A percentile compares a stretch with the other conserved stretches of the same genome.
Conservation (phyloP, 2,329 filamentous ascomycete genomes). For the Metarhizium brunneum region DNA sequence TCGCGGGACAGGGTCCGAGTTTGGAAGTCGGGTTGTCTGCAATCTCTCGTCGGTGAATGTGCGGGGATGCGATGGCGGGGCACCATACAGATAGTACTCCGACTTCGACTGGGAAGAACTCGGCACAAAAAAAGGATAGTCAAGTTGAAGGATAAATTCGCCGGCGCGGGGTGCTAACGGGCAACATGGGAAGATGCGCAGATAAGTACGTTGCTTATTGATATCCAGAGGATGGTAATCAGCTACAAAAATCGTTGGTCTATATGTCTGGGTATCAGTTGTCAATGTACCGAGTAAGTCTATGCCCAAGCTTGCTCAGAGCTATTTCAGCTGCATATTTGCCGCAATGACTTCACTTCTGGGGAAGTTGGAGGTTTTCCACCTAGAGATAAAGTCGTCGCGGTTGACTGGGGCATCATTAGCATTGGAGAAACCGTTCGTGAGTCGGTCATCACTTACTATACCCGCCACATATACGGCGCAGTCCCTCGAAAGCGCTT, state of each 20-base stretch:
- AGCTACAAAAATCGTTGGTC: not conserved
- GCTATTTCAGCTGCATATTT: constrained; percentile 21
- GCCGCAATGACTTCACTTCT: constrained; percentile 32
- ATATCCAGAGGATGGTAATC: not conserved
- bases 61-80: not conserved
- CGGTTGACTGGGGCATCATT: constrained; percentile 49
- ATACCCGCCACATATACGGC: constrained; percentile 87
- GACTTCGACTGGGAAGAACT: not conserved
- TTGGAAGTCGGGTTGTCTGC: not conserved
- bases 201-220: not conserved
- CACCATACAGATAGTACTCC: not conserved
- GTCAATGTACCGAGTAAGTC: not conserved
- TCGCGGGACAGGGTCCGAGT: not conserved
- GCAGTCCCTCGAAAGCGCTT: constrained; percentile 69
- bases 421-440: not conserved
- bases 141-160: not conserved
- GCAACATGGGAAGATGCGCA: not conserved
- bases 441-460: constrained; percentile 41
- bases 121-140: not conserved
- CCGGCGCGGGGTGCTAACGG: not conserved
- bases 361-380: constrained; percentile 59
- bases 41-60: not conserved
- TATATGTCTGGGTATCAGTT: not conserved
- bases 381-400: constrained; percentile 73
- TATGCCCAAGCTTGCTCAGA: not conserved